A percentile compares a stretch with the other conserved stretches of the same genome.
phyloP scores from a whole-genome alignment of 371 early-diverging fungal genomes.

The Mucor racemosus region DNA sequence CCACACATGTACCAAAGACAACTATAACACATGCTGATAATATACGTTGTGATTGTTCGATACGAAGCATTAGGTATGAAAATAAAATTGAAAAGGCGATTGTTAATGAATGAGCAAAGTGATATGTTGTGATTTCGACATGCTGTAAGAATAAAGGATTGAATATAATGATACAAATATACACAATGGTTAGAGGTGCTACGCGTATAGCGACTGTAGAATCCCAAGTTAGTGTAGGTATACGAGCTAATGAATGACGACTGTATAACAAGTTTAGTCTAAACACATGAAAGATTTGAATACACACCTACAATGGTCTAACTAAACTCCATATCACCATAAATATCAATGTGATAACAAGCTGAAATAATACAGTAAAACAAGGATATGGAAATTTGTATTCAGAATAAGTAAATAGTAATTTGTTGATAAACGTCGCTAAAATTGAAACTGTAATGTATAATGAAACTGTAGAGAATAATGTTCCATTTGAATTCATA shows the following conservation, averaged over 20 bases:
- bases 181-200: constrained; percentile 57
- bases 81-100: constrained; percentile 63
- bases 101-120: constrained; percentile 61
- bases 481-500: constrained; percentile 11
- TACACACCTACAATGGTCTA: constrained; percentile 42
- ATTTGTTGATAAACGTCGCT: constrained; percentile 67
- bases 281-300: too few relatives aligned
- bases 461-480: constrained; percentile 42
- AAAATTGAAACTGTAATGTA: constrained; percentile 57
- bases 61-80: constrained; percentile 53
- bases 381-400: constrained; percentile 63
- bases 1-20: constrained; percentile 58
- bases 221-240: constrained; percentile 59
- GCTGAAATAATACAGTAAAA: constrained; percentile 61
- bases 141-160: constrained; percentile 63
- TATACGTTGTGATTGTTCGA: constrained; percentile 40
- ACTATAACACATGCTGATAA: constrained; percentile 53
- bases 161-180: constrained; percentile 60
- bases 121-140: constrained; percentile 65
- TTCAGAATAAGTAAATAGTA: constrained; percentile 56
- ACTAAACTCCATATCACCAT: constrained; percentile 47
- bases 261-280: not conserved
- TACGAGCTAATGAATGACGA: constrained; percentile 7
- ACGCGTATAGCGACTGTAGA: constrained; percentile 47
- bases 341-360: constrained; percentile 52